Base-by-base conservation (phyloP, 306 rosid species). In the Ceratonia siliqua region DNA sequence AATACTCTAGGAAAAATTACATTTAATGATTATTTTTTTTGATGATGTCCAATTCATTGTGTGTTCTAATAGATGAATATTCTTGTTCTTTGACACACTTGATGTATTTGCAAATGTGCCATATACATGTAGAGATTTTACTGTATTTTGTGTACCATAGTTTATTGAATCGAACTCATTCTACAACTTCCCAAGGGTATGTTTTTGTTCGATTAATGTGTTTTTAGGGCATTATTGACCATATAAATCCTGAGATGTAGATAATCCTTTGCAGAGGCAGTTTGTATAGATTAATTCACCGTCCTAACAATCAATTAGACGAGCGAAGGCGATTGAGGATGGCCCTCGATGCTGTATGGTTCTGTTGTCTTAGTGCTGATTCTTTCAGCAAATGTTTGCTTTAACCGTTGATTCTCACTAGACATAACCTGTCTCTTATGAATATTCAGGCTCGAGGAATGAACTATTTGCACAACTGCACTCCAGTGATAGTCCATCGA, bases 341-440 rank as follows among this genome's bases (percentile, higher is more conserved):
- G 98, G 98, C 98, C 43, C 87, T 93, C 35, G 97, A 93, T 91
- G 87, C 98, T 43, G 98, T 93, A 91, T 66, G 86, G 58, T 80
- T 84, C 75, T 67, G 17, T 63, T 74, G 46, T 74, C 78, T 64
- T 62, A 21, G 62, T 66, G 74, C 46, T 68, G 14, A 57, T 65
- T 36, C 58, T 8, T 38, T 72, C 45, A 21, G 62, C 42, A 77
- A 48, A 70, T 49, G 18, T 48, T 73, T 56, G 2, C 27, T 75
- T 42, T 62, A 56, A 69, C 63, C 27, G 13, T 6, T 53, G 68
- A 78, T 33, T 18, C 80, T 73, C 39, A 28, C 62, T 18, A 49
- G 50, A 59, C 35, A 62, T 72, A 62, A 62, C 28, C 36, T 50
- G 14, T 71, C 24, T 24, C 67, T 69, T 70, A 62, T 52, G 75